Evolutionary conservation across 2,329 filamentous ascomycete genomes (phyloP).

Genomic region (Clarireedia monteithiana): DNA sequence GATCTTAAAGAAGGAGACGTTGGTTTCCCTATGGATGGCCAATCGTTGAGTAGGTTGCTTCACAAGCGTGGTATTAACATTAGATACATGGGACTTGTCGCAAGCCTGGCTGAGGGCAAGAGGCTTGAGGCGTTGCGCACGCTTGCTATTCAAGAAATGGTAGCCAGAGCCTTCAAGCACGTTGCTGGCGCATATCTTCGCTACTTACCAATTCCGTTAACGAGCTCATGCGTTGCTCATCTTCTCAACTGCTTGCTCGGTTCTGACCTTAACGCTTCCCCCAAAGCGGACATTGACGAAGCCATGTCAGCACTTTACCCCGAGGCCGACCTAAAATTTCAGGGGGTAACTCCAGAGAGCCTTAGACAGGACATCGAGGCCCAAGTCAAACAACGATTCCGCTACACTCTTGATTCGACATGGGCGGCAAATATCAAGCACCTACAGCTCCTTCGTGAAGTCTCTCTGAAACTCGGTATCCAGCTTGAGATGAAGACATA

Average conservation of each 20-base stretch:
- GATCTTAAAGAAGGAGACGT: conserved; percentile 89
- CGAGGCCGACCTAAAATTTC: conserved; percentile 75
- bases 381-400: conserved; percentile 67
- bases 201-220: conserved; percentile 70
- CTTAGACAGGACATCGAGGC: conserved; percentile 62
- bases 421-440: conserved; percentile 65
- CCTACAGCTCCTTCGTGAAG: conserved; percentile 80
- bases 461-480: conserved; percentile 80
- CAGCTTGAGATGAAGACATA: conserved; percentile 79
- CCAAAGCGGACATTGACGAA: conserved; percentile 68
- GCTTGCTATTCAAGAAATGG: conserved; percentile 83
- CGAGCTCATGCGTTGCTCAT: conserved; percentile 74
- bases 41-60: conserved; percentile 76
- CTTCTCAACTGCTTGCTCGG: conserved; percentile 92
- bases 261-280: conserved; percentile 64
- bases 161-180: conserved; percentile 94
- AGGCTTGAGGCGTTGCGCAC: conserved; percentile 70
- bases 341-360: conserved; percentile 65
- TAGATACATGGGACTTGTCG: conserved; percentile 84
- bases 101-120: conserved; percentile 59
- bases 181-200: conserved; percentile 72
- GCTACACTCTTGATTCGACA: conserved; percentile 60
- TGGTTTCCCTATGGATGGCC: conserved; percentile 98
- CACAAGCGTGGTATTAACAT: conserved; percentile 98
- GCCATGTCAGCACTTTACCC: conserved; percentile 68